These are phyloP conservation scores for Aspergillus pseudoterreus DNA, from an alignment of 2,329 filamentous ascomycete genomes.

Conservation along the genomic window DNA sequence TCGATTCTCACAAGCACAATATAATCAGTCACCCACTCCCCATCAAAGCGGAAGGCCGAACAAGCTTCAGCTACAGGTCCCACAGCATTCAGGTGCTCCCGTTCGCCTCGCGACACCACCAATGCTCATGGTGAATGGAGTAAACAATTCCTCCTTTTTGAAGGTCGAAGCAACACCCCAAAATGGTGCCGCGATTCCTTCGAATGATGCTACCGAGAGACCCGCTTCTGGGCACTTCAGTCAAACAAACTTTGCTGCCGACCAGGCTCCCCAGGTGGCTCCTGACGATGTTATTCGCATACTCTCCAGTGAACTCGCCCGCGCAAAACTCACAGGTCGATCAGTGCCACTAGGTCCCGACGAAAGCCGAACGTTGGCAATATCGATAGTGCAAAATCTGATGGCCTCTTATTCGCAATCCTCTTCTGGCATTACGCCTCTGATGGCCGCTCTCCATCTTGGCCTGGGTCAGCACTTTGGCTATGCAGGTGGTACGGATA, in stretches of 20 bases:
- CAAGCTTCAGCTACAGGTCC: slow-evolving; percentile 43
- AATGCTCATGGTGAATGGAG: slow-evolving; percentile 37
- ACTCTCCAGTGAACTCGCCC: slow-evolving; percentile 30
- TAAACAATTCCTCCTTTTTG: slow-evolving; percentile 21
- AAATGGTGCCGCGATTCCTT: slow-evolving; percentile 12
- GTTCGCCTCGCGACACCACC: slow-evolving; percentile 43
- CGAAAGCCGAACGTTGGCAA: slow-evolving; percentile 31
- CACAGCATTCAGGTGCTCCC: slow-evolving; percentile 37
- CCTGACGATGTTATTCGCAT: slow-evolving; percentile 30
- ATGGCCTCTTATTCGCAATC: slow-evolving; percentile 26
- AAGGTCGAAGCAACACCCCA: slow-evolving; percentile 11
- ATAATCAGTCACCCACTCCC: slow-evolving; percentile 26
- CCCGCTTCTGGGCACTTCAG: slow-evolving; percentile 4
- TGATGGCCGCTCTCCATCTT: slow-evolving; percentile 33
- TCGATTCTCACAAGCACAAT: slow-evolving; percentile 14
- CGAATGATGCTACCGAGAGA: slow-evolving; percentile 3
- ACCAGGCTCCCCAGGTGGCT: slow-evolving; percentile 14
- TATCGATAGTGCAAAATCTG: slow-evolving; percentile 28
- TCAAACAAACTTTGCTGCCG: slow-evolving; percentile 7
- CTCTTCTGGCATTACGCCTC: slow-evolving; percentile 17
- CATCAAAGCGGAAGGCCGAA: slow-evolving; percentile 26
- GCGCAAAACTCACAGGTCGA: slow-evolving; percentile 27
- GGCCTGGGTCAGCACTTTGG: slow-evolving; percentile 36
- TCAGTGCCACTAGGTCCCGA: slow-evolving; percentile 22
- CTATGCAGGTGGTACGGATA: slow-evolving; percentile 17